These are phyloP conservation scores for Naganishia onofrii DNA, from an alignment of 768 basidiomycete species.

Conservation along the genomic window DNA sequence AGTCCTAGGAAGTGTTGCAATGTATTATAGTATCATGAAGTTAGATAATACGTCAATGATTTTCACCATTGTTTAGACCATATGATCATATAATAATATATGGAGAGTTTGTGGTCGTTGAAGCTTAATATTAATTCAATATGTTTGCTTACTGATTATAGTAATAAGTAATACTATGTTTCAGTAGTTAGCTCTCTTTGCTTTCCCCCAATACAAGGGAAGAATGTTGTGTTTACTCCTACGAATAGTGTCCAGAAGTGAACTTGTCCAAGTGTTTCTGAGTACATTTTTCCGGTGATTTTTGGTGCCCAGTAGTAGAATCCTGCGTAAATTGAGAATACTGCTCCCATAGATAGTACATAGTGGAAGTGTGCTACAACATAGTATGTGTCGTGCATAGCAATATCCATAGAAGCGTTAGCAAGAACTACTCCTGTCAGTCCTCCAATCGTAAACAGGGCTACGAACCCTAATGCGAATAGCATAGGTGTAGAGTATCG, in stretches of 20 bases:
- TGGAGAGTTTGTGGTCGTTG: too few species aligned
- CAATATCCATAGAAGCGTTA: constrained; percentile 37
- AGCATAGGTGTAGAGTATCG: constrained; percentile 32
- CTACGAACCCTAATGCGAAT: constrained; percentile 34
- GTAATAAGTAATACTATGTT: too few species aligned
- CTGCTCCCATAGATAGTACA: constrained; percentile 36
- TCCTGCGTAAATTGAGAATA: constrained; percentile 36
- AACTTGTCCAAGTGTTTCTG: constrained; percentile 37
- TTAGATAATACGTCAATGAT: too few species aligned
- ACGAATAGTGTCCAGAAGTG: constrained; percentile 38
- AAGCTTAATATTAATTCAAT: too few species aligned
- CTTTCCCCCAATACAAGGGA: too few species aligned
- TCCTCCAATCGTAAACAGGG: constrained; percentile 37
- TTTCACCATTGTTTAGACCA: too few species aligned
- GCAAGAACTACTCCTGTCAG: constrained; percentile 36
- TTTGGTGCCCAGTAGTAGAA: constrained; percentile 38
- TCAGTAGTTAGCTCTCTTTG: too few species aligned
- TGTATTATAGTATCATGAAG: too few species aligned
- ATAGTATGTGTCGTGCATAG: constrained; percentile 33
- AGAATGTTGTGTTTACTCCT: constrained; percentile 37
- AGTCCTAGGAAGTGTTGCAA: constrained; percentile 25
- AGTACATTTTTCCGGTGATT: constrained; percentile 37
- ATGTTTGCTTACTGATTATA: too few species aligned
- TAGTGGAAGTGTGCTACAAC: constrained; percentile 37
- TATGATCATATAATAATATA: too few species aligned